Evolutionary conservation across 139 green algal genomes (phyloP).

Genomic region (Gonium pectorale): DNA sequence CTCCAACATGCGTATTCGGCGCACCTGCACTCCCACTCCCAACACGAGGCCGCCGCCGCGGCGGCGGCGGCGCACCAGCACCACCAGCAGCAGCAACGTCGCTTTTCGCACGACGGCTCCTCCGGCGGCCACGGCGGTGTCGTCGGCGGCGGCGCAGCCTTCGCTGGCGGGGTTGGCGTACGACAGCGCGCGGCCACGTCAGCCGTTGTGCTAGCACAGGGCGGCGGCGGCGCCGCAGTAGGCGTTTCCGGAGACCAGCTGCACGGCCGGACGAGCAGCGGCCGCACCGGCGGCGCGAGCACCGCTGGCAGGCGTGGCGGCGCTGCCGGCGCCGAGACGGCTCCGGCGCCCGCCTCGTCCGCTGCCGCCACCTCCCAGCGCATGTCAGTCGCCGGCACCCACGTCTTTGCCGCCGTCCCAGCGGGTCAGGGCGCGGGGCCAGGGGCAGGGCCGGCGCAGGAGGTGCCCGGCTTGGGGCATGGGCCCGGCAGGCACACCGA

Average conservation of each 20-base stretch:
- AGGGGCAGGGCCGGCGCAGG: too few species aligned
- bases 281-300: background rate
- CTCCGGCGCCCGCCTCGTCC: too few species aligned
- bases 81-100: conserved; percentile 24
- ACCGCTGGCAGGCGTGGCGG: too few species aligned
- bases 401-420: too few species aligned
- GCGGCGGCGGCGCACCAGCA: background rate
- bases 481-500: too few species aligned
- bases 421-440: too few species aligned
- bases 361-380: too few species aligned
- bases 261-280: background rate
- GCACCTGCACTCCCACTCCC: background rate
- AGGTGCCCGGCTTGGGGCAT: too few species aligned
- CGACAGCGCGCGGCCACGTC: background rate
- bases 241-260: too few species aligned
- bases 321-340: background rate
- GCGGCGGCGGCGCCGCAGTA: background rate
- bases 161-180: too few species aligned
- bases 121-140: background rate
- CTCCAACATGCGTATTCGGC: background rate
- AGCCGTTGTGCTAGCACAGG: background rate
- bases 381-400: too few species aligned
- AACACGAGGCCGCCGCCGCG: background rate
- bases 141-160: background rate
- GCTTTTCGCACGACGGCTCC: conserved; percentile 24